Evolutionary conservation across 2,329 filamentous ascomycete species (phyloP).

Genomic region (Drechslerella coelobrocha): DNA sequence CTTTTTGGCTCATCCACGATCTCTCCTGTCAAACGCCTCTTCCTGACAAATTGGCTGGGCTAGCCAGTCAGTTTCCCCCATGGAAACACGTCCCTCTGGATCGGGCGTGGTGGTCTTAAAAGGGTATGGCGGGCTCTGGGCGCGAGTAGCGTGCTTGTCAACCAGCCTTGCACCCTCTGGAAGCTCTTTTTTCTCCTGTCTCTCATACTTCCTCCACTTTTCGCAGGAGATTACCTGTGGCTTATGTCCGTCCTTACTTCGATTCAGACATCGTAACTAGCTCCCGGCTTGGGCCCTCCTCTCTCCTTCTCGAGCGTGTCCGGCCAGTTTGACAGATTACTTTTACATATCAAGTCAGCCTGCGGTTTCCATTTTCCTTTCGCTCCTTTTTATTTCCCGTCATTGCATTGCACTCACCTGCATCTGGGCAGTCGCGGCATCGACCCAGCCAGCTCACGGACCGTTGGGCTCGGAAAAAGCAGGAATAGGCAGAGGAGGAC

Average conservation of each 20-base stretch:
- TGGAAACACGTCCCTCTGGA: conserved; percentile 45
- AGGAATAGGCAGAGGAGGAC: conserved; percentile 11
- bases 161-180: conserved; percentile 30
- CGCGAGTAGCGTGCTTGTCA: conserved; percentile 35
- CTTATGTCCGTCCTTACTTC: conserved; percentile 49
- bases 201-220: conserved; percentile 48
- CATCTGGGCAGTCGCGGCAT: conserved; percentile 6
- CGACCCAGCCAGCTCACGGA: conserved; percentile 15
- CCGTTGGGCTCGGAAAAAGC: conserved; percentile 16
- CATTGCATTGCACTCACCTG: neutral
- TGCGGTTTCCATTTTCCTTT: conserved; percentile 4
- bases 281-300: neutral
- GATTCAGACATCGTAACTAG: conserved; percentile 16
- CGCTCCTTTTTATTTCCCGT: conserved; percentile 11
- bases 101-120: conserved; percentile 37
- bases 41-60: conserved; percentile 24
- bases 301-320: neutral
- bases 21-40: conserved; percentile 44
- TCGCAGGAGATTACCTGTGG: conserved; percentile 50
- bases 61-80: conserved; percentile 40
- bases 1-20: conserved; percentile 34
- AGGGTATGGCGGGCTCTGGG: conserved; percentile 40
- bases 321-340: conserved; percentile 21
- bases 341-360: conserved; percentile 22
- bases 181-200: conserved; percentile 40